phyloP scores from a whole-genome alignment of 208 protist species.

The Crithidia bombi region DNA sequence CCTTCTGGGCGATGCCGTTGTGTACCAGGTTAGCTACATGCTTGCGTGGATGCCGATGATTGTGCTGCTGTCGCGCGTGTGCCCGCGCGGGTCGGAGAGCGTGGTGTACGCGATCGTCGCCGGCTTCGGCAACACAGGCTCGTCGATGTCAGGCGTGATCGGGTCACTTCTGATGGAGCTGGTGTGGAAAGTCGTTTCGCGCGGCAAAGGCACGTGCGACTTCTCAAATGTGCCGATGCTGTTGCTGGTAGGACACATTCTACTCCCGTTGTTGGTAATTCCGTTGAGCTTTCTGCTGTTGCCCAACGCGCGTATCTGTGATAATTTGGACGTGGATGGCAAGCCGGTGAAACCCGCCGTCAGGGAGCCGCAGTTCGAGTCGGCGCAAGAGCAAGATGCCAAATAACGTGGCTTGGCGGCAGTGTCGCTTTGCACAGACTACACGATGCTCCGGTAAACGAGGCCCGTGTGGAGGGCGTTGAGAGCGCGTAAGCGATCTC shows the following conservation, averaged over 20 bases:
- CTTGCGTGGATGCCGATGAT: slow-evolving; percentile 78
- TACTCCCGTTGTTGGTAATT: slow-evolving; percentile 55
- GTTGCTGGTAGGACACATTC: slow-evolving; percentile 64
- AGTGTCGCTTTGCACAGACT: no score
- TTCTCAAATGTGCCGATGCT: slow-evolving; percentile 66
- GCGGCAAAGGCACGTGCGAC: slow-evolving; percentile 43
- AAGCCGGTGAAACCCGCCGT: slow-evolving; percentile 33
- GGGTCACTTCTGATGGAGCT: slow-evolving; percentile 60
- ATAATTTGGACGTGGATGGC: slow-evolving; percentile 55
- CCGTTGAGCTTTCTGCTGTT: slow-evolving; percentile 67
- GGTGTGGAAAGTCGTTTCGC: slow-evolving; percentile 47
- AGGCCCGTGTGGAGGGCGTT: no score
- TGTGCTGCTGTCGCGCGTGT: slow-evolving; percentile 82
- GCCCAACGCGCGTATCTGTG: slow-evolving; percentile 53
- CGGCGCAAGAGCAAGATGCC: slow-evolving; percentile 9
- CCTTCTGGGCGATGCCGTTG: slow-evolving; percentile 64
- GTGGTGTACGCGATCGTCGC: slow-evolving; percentile 84
- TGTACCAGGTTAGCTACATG: slow-evolving; percentile 58
- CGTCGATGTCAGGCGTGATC: slow-evolving; percentile 41
- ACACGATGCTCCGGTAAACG: no score
- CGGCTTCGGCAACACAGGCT: slow-evolving; percentile 80
- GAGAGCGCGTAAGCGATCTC: no score
- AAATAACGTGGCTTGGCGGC: no score
- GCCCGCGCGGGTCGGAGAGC: slow-evolving; percentile 73
- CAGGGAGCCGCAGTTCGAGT: slow-evolving; percentile 8